Base-by-base conservation (phyloP, 345 rosid species). In the Mangifera indica region DNA sequence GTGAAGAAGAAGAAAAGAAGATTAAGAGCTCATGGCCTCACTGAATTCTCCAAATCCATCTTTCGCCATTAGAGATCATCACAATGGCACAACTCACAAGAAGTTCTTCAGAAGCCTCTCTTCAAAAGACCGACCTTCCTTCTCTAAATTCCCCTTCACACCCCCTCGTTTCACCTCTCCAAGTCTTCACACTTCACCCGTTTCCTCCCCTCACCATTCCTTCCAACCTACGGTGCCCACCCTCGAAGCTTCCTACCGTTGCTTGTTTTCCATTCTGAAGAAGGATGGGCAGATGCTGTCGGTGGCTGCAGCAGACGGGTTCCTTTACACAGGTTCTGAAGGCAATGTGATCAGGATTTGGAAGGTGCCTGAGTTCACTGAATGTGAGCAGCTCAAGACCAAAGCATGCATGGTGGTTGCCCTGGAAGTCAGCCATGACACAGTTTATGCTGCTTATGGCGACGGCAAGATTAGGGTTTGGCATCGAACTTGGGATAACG, bases 211-310 rank as follows among this genome's bases (percentile, higher is more conserved):
- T 45, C 71, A 18, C 59, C 81, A 13, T 17, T 34, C 70, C 29
- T 45, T 48, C 63, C 14, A 37, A 49, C 71, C 80, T 17, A 18
- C 79, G 2, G 14, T 56, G 22, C 67, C 1, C 54, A 60, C 18
- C 49, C 58, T 52, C 1, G 74, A 77, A 8, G 11, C 73, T 25
- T 55, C 81, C n/a, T 79, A 81, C 60, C 66, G 80, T 32, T 84
- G 89, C 66, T 12, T 84, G 12, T 77, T 85, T 55, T 85, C 91
- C 0, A 66, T 85, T 65, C 69, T 82, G 32, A 77, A 81, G 63
- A 85, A 81, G 42, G 88, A 83, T 3, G 91, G 87, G 4, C 91
- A 87, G 75, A 71, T 87, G 24, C 71, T 85, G 2, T 75, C 85
- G 14, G 72, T 83, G 10, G 86, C 86, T 0, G 56, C 66, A 25